Percentiles rank a stretch among this genome's conserved stretches.
These are phyloP conservation scores for Rhizopogon rudus DNA, from an alignment of 768 basidiomycete genomes.

Conservation along the genomic window DNA sequence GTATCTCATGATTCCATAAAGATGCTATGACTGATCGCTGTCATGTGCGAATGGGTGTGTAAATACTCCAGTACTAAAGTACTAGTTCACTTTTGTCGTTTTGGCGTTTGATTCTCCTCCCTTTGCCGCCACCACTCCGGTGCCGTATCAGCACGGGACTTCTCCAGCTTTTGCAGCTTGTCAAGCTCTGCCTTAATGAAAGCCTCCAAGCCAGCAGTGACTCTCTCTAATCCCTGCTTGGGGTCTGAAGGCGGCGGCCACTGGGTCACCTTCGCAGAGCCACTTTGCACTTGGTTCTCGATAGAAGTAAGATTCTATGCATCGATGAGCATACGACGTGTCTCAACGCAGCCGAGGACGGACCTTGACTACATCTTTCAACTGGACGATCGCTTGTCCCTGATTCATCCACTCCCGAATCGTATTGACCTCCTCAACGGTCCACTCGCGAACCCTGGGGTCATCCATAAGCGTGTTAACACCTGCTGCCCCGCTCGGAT, in stretches of 20 bases:
- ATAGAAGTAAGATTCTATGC: conserved; percentile 13
- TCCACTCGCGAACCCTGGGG: conserved; percentile 37
- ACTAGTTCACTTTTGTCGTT: background rate
- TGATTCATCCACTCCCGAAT: conserved; percentile 34
- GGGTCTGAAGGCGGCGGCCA: conserved; percentile 7
- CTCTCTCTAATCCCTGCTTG: conserved; percentile 3
- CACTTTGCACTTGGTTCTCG: conserved; percentile 9
- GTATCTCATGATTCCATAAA: background rate
- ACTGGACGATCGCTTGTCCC: conserved; percentile 19
- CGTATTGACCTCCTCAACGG: conserved; percentile 28
- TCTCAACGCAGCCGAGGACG: background rate
- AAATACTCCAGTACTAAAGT: background rate
- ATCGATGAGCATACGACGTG: background rate
- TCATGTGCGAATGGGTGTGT: background rate
- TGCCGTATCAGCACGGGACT: conserved; percentile 15
- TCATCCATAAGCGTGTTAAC: conserved; percentile 23
- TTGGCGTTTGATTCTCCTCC: conserved; percentile 16
- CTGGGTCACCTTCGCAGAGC: conserved; percentile 4
- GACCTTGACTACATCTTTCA: conserved; percentile 26
- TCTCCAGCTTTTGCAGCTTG: conserved; percentile 15
- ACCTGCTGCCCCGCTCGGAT: conserved; percentile 11
- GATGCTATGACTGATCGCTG: background rate
- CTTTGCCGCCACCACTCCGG: conserved; percentile 29
- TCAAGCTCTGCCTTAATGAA: conserved; percentile 21
- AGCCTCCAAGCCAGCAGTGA: conserved; percentile 16